These are phyloP conservation scores for Cercospora sp. DNA, from an alignment of 2,329 filamentous ascomycete species.

Conservation along the genomic window DNA sequence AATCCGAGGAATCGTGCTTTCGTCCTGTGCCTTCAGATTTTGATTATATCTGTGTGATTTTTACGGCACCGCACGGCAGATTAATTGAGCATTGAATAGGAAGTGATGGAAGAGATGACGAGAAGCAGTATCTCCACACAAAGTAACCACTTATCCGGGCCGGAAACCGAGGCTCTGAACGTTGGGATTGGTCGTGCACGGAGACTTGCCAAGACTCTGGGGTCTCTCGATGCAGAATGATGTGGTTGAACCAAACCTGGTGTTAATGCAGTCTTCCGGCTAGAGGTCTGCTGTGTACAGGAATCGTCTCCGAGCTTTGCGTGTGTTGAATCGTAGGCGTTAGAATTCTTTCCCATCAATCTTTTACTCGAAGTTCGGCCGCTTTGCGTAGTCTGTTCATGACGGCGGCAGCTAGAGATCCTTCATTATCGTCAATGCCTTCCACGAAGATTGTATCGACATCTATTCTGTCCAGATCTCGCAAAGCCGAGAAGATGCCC, in stretches of 20 bases:
- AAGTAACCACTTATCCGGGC: constrained; percentile 1
- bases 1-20: neutral
- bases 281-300: neutral
- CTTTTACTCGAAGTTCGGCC: constrained; percentile 41
- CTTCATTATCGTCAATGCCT: constrained; percentile 66
- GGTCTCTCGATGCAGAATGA: neutral
- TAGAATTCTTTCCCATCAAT: neutral
- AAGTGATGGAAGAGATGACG: neutral
- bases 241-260: neutral
- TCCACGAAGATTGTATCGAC: constrained; percentile 89
- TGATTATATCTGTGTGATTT: neutral
- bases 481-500: constrained; percentile 81
- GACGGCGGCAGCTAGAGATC: constrained; percentile 74
- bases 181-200: neutral
- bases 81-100: neutral
- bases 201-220: constrained; percentile 8
- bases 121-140: neutral
- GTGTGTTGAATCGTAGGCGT: neutral
- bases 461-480: constrained; percentile 76
- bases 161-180: constrained; percentile 2
- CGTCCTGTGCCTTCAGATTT: neutral
- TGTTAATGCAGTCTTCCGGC: neutral
- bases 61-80: neutral
- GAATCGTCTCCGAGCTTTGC: neutral
- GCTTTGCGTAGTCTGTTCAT: constrained; percentile 56